Evolutionary conservation across 1,284 basidiomycete genomes (phyloP).

Genomic region (Mycosarcoma maydis): DNA sequence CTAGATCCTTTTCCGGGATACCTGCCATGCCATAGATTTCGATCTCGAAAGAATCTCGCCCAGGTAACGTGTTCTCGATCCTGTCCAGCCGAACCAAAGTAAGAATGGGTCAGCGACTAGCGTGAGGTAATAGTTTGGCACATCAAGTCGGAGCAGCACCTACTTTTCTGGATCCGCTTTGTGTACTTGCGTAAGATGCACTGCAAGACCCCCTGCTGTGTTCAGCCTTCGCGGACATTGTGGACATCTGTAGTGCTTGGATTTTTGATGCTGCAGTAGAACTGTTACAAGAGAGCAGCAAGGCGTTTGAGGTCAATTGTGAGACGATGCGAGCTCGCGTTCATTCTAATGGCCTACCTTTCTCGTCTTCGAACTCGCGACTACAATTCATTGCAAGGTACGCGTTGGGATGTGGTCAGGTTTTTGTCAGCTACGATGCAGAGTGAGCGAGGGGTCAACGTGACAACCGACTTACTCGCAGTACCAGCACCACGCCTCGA

Average conservation of each 20-base stretch:
- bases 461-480: constrained; percentile 91
- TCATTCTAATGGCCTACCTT: too few relatives aligned
- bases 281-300: constrained; percentile 71
- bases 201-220: constrained; percentile 96
- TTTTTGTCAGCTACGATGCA: constrained; percentile 1
- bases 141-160: too few relatives aligned
- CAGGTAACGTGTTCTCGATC: constrained; percentile 94
- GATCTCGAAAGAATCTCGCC: constrained; percentile 95
- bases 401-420: not conserved
- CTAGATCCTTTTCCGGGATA: constrained; percentile 90
- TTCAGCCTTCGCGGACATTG: constrained; percentile 95
- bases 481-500: constrained; percentile 91
- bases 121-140: not conserved
- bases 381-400: constrained; percentile 19
- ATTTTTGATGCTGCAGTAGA: constrained; percentile 98
- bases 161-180: constrained; percentile 96
- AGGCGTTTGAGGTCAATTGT: too few relatives aligned
- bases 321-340: too few relatives aligned
- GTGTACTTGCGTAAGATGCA: constrained; percentile 98
- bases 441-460: too few relatives aligned
- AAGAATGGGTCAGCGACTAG: not conserved
- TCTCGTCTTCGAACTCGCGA: constrained; percentile 67
- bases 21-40: constrained; percentile 99
- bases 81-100: constrained; percentile 69
- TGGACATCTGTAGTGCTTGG: constrained; percentile 97